Evolutionary conservation across 2,329 filamentous ascomycete genomes (phyloP).

Genomic region (Penicillium oxalicum): DNA sequence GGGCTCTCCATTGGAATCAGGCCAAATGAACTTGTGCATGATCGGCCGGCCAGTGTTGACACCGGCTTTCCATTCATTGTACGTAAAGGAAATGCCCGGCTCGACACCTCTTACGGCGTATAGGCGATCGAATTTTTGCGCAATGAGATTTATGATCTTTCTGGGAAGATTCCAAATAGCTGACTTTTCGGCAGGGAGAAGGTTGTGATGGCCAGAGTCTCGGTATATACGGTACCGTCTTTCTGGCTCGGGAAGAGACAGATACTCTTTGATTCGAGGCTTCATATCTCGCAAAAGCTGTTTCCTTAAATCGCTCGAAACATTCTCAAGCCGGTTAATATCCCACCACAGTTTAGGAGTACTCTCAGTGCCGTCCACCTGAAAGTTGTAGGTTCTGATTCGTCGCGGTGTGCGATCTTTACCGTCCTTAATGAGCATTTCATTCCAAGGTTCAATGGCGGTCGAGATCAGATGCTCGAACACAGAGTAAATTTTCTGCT

Average conservation of each 20-base stretch:
- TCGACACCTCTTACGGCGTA: conserved; percentile 4
- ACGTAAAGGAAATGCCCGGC: conserved; percentile 9
- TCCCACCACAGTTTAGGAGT: neutral
- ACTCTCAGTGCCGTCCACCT: neutral
- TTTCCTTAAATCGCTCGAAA: no score
- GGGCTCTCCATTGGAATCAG: neutral
- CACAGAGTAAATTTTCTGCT: conserved; percentile 4
- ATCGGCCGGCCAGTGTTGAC: conserved; percentile 4
- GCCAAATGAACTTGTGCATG: neutral
- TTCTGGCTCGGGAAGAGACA: conserved; percentile 2
- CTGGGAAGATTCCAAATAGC: neutral
- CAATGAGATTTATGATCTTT: neutral
- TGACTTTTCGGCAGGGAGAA: neutral
- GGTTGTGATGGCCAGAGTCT: neutral
- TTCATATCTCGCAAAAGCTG: neutral
- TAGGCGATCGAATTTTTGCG: neutral
- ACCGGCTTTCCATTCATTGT: conserved; percentile 7
- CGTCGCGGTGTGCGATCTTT: conserved; percentile 6
- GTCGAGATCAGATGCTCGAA: conserved; percentile 3
- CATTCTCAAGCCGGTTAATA: no score
- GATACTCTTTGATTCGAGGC: conserved; percentile 6
- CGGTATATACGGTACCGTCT: conserved; percentile 1
- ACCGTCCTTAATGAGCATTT: conserved; percentile 1
- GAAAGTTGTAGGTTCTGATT: conserved; percentile 9
- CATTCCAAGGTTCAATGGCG: conserved; percentile 1